Conservation (phyloP, 805 yeast genomes). For the Peterozyma xylosa region DNA sequence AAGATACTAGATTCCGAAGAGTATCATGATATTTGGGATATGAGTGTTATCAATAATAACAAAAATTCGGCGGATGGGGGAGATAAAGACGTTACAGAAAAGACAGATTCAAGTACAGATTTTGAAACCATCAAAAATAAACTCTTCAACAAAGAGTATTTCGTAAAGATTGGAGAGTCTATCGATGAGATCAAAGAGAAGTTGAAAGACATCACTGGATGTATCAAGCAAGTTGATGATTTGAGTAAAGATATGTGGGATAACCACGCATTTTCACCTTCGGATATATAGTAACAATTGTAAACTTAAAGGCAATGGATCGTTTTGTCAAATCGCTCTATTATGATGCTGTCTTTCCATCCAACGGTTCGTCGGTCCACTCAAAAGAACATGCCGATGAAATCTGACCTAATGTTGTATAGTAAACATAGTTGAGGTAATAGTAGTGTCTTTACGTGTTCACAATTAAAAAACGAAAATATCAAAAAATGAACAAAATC, state of each 20-base stretch:
- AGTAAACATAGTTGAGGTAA: too few relatives aligned
- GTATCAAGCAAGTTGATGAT: slow-evolving; percentile 40
- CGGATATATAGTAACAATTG: not conserved
- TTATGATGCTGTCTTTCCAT: too few relatives aligned
- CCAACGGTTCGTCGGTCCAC: too few relatives aligned
- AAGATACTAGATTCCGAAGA: slow-evolving; percentile 18
- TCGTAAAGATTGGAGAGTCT: slow-evolving; percentile 40
- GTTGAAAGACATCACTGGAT: slow-evolving; percentile 44
- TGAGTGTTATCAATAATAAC: slow-evolving; percentile 7
- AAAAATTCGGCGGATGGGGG: not conserved
- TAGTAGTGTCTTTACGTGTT: too few relatives aligned
- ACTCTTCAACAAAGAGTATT: slow-evolving; percentile 41
- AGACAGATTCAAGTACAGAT: not conserved
- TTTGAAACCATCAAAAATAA: slow-evolving; percentile 13
- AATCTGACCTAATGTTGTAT: too few relatives aligned
- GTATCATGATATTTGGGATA: slow-evolving; percentile 21
- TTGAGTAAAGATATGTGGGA: slow-evolving; percentile 36
- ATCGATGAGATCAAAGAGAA: slow-evolving; percentile 41
- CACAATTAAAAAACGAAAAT: too few relatives aligned
- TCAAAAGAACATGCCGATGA: too few relatives aligned
- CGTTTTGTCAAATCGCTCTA: too few relatives aligned
- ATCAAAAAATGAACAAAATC: too few relatives aligned
- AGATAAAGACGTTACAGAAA: not conserved
- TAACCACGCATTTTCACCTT: slow-evolving; percentile 9
- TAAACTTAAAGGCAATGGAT: too few relatives aligned